These are phyloP conservation scores for Nicotiana undulata DNA, from an alignment of 257 asterid genomes.

Conservation along the genomic window DNA sequence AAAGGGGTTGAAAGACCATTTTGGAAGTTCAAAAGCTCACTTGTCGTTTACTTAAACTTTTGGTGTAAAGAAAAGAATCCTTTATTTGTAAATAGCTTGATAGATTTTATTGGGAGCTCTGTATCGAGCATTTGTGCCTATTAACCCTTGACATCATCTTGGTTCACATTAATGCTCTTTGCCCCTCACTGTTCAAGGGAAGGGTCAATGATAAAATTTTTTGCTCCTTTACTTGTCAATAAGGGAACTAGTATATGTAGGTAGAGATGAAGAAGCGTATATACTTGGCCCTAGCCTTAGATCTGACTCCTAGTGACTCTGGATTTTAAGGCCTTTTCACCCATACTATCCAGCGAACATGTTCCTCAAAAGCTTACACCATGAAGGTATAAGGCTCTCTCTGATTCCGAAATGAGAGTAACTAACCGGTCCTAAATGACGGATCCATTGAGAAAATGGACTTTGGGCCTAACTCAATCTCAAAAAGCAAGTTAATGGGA, in stretches of 20 bases:
- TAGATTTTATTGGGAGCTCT: background rate
- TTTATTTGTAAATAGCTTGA: background rate
- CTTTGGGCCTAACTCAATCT: background rate
- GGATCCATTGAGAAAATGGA: background rate
- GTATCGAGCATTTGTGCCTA: background rate
- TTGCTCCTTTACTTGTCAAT: background rate
- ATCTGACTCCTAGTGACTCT: background rate
- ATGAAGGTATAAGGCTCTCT: background rate
- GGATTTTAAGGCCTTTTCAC: background rate
- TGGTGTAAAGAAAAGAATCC: background rate
- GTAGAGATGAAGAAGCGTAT: background rate
- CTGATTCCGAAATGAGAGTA: background rate
- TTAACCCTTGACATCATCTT: background rate
- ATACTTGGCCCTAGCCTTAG: background rate
- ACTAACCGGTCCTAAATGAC: background rate
- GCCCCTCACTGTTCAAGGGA: background rate
- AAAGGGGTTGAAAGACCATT: background rate
- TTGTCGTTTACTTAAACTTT: too few species aligned
- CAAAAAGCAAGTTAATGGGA: background rate
- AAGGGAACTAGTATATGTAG: background rate
- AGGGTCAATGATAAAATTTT: background rate
- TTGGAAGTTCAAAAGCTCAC: background rate
- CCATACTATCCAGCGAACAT: background rate
- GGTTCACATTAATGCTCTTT: background rate
- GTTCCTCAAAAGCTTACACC: background rate